Conservation (phyloP, 1,284 basidiomycete genomes). For the Boletellus sp. region DNA sequence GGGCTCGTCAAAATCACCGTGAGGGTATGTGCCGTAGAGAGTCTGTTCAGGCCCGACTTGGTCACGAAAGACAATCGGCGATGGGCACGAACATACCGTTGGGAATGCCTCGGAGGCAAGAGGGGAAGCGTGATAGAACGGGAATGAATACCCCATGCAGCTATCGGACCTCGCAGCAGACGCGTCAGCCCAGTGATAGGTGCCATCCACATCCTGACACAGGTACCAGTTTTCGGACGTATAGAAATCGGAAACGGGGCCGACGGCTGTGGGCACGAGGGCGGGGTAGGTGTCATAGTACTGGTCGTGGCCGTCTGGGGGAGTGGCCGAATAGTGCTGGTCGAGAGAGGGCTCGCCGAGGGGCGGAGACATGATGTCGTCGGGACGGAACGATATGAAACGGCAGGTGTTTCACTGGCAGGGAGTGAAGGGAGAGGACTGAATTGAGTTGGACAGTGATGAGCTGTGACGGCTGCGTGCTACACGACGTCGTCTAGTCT, state of each 20-base stretch:
- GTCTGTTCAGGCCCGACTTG: constrained; percentile 14
- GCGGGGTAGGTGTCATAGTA: constrained; percentile 26
- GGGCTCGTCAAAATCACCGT: constrained; percentile 14
- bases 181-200: constrained; percentile 31
- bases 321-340: constrained; percentile 16
- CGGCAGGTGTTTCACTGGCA: constrained; percentile 5
- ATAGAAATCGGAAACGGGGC: constrained; percentile 23
- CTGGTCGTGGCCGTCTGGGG: constrained; percentile 18
- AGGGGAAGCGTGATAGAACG: constrained; percentile 20
- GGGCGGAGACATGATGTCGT: constrained; percentile 24
- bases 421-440: constrained; percentile 5
- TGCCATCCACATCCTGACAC: constrained; percentile 31
- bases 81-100: constrained; percentile 17
- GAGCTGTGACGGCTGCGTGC: constrained; percentile 13
- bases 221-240: constrained; percentile 28
- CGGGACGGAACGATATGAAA: constrained; percentile 24
- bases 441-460: not conserved
- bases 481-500: constrained; percentile 23
- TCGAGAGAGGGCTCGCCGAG: constrained; percentile 22
- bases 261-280: constrained; percentile 13
- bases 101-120: constrained; percentile 16
- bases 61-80: constrained; percentile 2
- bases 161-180: constrained; percentile 24
- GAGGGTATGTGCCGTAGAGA: constrained; percentile 19
- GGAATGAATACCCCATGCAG: constrained; percentile 21